These are phyloP conservation scores for Psilocybe cyanescens DNA, from an alignment of 768 basidiomycete genomes.

Conservation along the genomic window DNA sequence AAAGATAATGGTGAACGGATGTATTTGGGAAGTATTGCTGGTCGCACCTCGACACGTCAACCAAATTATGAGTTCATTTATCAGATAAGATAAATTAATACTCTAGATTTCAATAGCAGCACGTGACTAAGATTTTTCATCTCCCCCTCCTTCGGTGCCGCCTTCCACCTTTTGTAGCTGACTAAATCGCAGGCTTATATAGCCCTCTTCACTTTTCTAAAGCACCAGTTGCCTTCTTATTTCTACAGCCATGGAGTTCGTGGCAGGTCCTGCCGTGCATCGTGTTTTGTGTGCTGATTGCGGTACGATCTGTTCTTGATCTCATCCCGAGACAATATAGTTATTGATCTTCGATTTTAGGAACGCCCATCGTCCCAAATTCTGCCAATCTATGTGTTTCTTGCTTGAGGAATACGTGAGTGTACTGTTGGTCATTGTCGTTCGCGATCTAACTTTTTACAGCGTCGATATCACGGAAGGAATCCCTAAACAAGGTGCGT, in stretches of 20 bases:
- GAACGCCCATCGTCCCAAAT: constrained; percentile 87
- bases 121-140: constrained; percentile 25
- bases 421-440: constrained; percentile 1
- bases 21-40: neutral
- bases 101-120: neutral
- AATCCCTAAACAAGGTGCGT: constrained; percentile 89
- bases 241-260: constrained; percentile 68
- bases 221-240: neutral
- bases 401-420: constrained; percentile 86
- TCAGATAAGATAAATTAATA: constrained; percentile 18
- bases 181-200: constrained; percentile 18
- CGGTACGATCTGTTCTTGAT: constrained; percentile 45
- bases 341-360: constrained; percentile 34
- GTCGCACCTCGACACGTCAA: constrained; percentile 24
- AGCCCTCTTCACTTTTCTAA: constrained; percentile 2
- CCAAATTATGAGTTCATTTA: constrained; percentile 1
- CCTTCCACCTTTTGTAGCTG: constrained; percentile 11
- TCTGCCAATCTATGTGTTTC: constrained; percentile 91
- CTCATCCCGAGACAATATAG: neutral
- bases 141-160: constrained; percentile 1
- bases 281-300: constrained; percentile 91
- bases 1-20: neutral
- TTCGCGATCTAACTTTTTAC: constrained; percentile 4
- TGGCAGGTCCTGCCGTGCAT: constrained; percentile 74
- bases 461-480: constrained; percentile 98